These are phyloP conservation scores for Geranomyces variabilis DNA, from an alignment of 192 early-diverging fungal genomes.

Conservation along the genomic window DNA sequence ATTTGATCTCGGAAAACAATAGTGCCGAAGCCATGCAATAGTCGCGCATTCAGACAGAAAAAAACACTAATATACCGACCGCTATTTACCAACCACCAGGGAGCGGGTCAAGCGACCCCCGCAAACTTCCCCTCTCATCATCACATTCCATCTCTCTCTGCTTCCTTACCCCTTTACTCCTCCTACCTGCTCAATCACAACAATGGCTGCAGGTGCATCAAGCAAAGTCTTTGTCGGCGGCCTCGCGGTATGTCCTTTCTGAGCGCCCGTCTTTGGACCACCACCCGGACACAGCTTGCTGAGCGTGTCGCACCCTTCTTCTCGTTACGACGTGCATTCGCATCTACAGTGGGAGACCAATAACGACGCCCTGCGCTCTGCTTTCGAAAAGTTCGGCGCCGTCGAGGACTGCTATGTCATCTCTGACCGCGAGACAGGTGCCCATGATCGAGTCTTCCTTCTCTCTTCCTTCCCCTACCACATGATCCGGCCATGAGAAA, in stretches of 20 bases:
- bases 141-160: too few relatives aligned
- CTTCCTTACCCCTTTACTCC: too few relatives aligned
- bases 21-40: too few relatives aligned
- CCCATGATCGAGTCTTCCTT: neutral
- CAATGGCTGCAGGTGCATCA: neutral
- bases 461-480: neutral
- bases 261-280: too few relatives aligned
- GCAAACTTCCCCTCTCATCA: too few relatives aligned
- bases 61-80: too few relatives aligned
- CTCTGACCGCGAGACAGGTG: constrained; percentile 69
- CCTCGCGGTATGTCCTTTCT: constrained; percentile 26
- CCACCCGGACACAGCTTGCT: too few relatives aligned
- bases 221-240: constrained; percentile 38
- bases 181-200: too few relatives aligned
- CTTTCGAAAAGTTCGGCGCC: constrained; percentile 64
- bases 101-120: too few relatives aligned
- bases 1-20: too few relatives aligned
- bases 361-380: constrained; percentile 55
- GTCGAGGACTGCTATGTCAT: constrained; percentile 68
- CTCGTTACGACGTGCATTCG: neutral
- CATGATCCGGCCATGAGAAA: neutral
- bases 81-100: too few relatives aligned
- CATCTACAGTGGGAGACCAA: constrained; percentile 59
- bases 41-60: too few relatives aligned
- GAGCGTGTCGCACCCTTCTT: neutral